Evolutionary conservation across 2,329 filamentous ascomycete species (phyloP).

Genomic region (Verticillium longisporum): DNA sequence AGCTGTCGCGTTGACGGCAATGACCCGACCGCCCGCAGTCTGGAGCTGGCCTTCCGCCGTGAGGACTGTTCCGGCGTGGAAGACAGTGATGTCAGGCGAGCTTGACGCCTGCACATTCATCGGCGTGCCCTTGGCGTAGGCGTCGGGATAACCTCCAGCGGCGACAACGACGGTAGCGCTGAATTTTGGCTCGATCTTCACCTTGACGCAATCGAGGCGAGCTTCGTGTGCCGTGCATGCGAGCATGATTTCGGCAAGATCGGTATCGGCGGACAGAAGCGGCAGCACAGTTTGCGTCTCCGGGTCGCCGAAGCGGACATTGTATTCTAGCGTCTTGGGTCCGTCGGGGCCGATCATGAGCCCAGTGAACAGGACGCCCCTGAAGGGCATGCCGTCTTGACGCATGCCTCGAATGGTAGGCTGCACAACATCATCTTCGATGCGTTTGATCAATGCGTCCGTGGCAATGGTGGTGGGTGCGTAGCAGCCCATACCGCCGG

Average conservation of each 20-base stretch:
- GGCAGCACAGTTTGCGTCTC: conserved; percentile 79
- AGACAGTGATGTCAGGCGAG: conserved; percentile 53
- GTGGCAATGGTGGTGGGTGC: conserved; percentile 54
- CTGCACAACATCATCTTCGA: conserved; percentile 52
- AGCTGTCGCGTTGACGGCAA: conserved; percentile 68
- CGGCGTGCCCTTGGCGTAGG: conserved; percentile 65
- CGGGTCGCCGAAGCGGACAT: conserved; percentile 82
- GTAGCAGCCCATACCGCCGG: conserved; percentile 72
- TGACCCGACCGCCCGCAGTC: conserved; percentile 76
- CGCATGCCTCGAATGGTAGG: conserved; percentile 60
- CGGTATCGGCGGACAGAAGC: conserved; percentile 65
- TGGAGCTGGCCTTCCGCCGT: conserved; percentile 48
- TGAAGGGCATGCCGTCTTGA: conserved; percentile 63
- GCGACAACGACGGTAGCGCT: conserved; percentile 81
- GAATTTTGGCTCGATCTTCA: conserved; percentile 58
- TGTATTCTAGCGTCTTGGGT: conserved; percentile 79
- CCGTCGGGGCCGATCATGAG: conserved; percentile 76
- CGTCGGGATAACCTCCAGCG: conserved; percentile 75
- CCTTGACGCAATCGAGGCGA: conserved; percentile 56
- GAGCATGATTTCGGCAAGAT: conserved; percentile 77
- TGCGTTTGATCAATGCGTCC: conserved; percentile 42
- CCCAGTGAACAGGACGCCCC: conserved; percentile 70
- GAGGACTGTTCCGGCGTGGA: conserved; percentile 76
- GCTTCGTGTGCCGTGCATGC: conserved; percentile 60
- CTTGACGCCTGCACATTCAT: conserved; percentile 34